Evolutionary conservation across 2,329 filamentous ascomycete genomes (phyloP).

Genomic region (Endoconidiophora polonica): DNA sequence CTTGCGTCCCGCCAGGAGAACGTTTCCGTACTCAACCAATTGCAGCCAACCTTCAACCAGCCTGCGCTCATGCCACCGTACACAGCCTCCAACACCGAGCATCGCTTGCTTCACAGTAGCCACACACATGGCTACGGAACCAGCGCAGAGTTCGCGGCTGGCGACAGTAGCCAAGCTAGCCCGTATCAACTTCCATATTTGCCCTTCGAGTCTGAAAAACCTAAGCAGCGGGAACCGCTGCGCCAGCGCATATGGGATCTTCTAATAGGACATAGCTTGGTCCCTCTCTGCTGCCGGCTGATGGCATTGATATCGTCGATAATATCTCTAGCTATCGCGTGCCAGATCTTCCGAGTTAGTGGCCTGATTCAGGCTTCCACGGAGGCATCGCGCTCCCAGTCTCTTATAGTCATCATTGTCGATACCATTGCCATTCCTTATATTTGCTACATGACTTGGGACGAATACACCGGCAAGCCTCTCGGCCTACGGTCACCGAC

Average conservation of each 20-base stretch:
- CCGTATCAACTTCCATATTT: background rate
- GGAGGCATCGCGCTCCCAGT: constrained; percentile 50
- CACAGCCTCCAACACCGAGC: constrained; percentile 16
- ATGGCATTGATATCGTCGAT: constrained; percentile 71
- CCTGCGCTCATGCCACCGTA: constrained; percentile 18
- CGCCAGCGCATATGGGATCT: constrained; percentile 47
- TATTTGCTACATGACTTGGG: constrained; percentile 82
- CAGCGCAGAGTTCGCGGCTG: constrained; percentile 15
- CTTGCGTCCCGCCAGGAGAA: constrained; percentile 33
- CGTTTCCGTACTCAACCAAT: constrained; percentile 26
- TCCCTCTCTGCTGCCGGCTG: constrained; percentile 69
- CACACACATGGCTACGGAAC: background rate
- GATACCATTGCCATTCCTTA: constrained; percentile 82
- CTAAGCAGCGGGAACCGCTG: constrained; percentile 20
- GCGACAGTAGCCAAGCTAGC: constrained; percentile 15
- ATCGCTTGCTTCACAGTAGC: constrained; percentile 6
- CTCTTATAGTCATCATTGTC: constrained; percentile 75
- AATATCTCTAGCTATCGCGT: constrained; percentile 62
- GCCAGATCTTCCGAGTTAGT: constrained; percentile 48
- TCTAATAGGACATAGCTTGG: constrained; percentile 65
- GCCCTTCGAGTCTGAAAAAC: constrained; percentile 13
- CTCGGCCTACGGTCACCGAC: constrained; percentile 69
- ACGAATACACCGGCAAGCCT: constrained; percentile 91
- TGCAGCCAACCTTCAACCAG: constrained; percentile 32
- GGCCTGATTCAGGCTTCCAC: constrained; percentile 19